Evolutionary conservation across 2,329 filamentous ascomycete species (phyloP), one percentile per base, ranked within the genome.

Genomic region (Fusarium haematococcum): DNA sequence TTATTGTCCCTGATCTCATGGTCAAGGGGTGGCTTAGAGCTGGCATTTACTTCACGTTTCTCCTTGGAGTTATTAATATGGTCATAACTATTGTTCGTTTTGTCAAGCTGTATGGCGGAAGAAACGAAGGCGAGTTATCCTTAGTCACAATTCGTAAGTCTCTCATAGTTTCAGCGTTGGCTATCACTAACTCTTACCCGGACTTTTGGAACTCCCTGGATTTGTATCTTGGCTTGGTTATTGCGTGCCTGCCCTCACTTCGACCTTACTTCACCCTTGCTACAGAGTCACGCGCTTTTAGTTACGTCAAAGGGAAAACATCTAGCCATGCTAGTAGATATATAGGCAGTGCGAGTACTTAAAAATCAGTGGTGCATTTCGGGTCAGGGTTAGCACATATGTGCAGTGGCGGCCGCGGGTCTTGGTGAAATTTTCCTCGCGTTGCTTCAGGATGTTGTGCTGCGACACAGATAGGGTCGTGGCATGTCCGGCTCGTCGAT

Each of bases 221-320:
- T 7, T 5, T 64, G 2, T 70, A 73, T 5, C 67, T 73, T 2
- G 70, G 70, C 6, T 39, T 73, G 0, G 67, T 73, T 7, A 68
- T 73, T 4, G 59, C 71, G 1, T 73, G 71, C 25, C 37, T 73
- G 2, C 71, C 71, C 1, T 65, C 71, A 0, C 10, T 73, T 4
- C 59, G 70, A 2, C 71, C 71, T 6, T 73, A 73, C 25, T 73
- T 73, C 30, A 72, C 69, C 25, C 70, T 72, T 20, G 70, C 69
- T 6, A 18, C 70, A 1, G 67, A 72, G 20, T 72, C 70, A 6
- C 70, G 65, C 20, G 69, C 65, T 1, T 72, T 72, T 25, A 69
- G 4, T 10, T 70, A 70, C 8, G 11, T 70, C 39, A 66, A 45
- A 20, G 68, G 61, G 20, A 70, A 58, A 20, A 41, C 23, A 30